Evolutionary conservation across 768 basidiomycete species (phyloP).

Genomic region (Boletus tomentosulus): DNA sequence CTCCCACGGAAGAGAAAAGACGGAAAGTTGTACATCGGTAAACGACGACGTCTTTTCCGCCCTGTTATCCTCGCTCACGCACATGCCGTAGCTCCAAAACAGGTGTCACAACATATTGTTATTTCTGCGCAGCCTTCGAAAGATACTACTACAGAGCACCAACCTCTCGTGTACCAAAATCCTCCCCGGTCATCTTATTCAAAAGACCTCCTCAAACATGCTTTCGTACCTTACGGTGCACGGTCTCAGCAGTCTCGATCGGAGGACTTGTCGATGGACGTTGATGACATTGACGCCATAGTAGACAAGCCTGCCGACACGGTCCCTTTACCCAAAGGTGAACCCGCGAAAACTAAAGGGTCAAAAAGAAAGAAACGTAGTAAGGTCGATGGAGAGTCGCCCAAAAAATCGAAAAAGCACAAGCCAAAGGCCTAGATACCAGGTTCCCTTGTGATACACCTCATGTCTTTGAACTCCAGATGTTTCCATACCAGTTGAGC

Average conservation of each 20-base stretch:
- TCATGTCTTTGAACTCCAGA: neutral
- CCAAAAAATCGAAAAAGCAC: constrained; percentile 48
- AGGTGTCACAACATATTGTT: constrained; percentile 55
- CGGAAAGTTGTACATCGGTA: constrained; percentile 58
- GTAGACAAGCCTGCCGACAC: constrained; percentile 12
- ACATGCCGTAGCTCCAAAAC: constrained; percentile 47
- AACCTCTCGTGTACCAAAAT: constrained; percentile 37
- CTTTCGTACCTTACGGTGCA: constrained; percentile 62
- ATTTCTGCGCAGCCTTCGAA: constrained; percentile 46
- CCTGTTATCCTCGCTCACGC: constrained; percentile 42
- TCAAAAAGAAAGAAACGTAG: constrained; percentile 37
- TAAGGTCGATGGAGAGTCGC: constrained; percentile 44
- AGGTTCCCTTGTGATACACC: neutral
- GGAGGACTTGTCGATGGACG: constrained; percentile 20
- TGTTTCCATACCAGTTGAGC: constrained; percentile 11
- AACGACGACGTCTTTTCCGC: neutral
- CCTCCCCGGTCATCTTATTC: constrained; percentile 58
- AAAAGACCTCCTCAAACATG: constrained; percentile 56
- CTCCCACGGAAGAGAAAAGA: constrained; percentile 59
- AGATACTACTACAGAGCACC: constrained; percentile 18
- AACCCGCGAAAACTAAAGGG: constrained; percentile 19
- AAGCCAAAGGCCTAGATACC: constrained; percentile 24
- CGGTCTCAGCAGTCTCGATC: constrained; percentile 11
- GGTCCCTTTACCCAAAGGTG: neutral
- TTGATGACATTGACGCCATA: constrained; percentile 24